Evolutionary conservation across 495 filamentous ascomycete genomes (phyloP).

Genomic region (Daldinia loculata): DNA sequence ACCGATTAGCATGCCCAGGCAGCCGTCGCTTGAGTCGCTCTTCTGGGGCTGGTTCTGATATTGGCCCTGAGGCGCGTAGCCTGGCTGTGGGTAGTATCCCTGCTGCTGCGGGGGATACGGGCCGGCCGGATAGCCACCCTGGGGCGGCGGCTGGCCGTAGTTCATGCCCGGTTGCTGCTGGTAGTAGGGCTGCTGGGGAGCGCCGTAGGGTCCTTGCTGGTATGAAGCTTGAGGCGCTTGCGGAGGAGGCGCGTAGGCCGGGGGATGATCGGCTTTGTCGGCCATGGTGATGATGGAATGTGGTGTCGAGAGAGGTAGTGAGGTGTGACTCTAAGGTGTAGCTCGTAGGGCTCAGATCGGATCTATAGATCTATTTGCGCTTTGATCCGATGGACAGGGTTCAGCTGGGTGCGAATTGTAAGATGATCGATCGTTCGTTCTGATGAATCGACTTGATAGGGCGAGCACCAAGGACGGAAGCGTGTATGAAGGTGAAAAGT

Average conservation of each 20-base stretch:
- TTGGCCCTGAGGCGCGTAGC: conserved; percentile 37
- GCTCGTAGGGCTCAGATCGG: background rate
- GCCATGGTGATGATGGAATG: conserved; percentile 40
- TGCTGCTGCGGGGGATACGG: conserved; percentile 38
- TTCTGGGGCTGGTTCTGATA: conserved; percentile 34
- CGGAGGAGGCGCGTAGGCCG: conserved; percentile 48
- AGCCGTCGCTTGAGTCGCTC: conserved; percentile 35
- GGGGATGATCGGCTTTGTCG: conserved; percentile 53
- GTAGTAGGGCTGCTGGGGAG: conserved; percentile 46
- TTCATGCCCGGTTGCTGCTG: conserved; percentile 53
- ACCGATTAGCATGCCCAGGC: conserved; percentile 50
- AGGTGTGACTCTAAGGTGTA: background rate
- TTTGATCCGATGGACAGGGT: background rate
- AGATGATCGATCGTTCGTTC: background rate
- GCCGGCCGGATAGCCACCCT: conserved; percentile 9
- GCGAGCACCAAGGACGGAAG: background rate
- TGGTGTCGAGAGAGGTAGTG: background rate
- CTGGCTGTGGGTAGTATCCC: conserved; percentile 38
- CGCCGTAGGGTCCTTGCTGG: conserved; percentile 38
- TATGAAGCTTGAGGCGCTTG: conserved; percentile 47
- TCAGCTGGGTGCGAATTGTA: background rate
- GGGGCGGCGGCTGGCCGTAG: conserved; percentile 48
- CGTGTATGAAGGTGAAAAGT: background rate
- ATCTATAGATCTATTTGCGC: background rate
- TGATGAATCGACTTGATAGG: background rate